A percentile compares a stretch with the other conserved stretches of the same genome.
phyloP scores from a whole-genome alignment of 1,284 basidiomycete species.

The Puccinia polysora region DNA sequence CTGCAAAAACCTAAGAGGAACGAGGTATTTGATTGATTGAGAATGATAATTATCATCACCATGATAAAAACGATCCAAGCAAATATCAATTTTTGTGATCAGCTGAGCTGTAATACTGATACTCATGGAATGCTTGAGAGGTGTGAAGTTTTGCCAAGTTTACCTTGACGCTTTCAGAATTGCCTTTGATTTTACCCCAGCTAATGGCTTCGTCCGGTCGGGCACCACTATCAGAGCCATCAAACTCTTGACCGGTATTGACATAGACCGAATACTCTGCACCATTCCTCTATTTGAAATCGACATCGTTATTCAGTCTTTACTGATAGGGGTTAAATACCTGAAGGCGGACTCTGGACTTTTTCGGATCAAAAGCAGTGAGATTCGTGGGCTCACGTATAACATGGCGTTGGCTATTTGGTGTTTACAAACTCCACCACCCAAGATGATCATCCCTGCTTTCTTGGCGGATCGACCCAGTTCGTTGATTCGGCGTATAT shows the following conservation, averaged over 20 bases:
- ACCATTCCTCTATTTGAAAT: constrained; percentile 49
- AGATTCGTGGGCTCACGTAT: constrained; percentile 48
- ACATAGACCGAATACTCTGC: constrained; percentile 54
- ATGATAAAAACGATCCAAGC: too few species aligned
- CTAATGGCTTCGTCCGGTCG: constrained; percentile 53
- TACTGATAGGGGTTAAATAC: background rate
- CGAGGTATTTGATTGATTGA: too few species aligned
- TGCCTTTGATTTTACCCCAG: constrained; percentile 54
- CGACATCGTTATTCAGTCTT: background rate
- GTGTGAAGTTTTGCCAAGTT: too few species aligned
- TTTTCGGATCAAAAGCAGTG: too few species aligned
- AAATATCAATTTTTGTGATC: too few species aligned
- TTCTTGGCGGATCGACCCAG: constrained; percentile 52
- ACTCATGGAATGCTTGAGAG: too few species aligned
- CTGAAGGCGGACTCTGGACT: too few species aligned
- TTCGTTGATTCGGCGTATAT: constrained; percentile 53
- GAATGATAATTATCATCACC: too few species aligned
- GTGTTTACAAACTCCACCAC: constrained; percentile 54
- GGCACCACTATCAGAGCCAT: constrained; percentile 53
- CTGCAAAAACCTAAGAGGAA: constrained; percentile 49
- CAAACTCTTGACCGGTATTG: constrained; percentile 54
- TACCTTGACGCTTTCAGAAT: constrained; percentile 49
- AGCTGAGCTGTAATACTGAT: too few species aligned
- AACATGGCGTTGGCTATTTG: constrained; percentile 54
- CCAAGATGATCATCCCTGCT: constrained; percentile 53